Conservation (phyloP, 2,329 filamentous ascomycete genomes). For the Epicoccum sorghinum region DNA sequence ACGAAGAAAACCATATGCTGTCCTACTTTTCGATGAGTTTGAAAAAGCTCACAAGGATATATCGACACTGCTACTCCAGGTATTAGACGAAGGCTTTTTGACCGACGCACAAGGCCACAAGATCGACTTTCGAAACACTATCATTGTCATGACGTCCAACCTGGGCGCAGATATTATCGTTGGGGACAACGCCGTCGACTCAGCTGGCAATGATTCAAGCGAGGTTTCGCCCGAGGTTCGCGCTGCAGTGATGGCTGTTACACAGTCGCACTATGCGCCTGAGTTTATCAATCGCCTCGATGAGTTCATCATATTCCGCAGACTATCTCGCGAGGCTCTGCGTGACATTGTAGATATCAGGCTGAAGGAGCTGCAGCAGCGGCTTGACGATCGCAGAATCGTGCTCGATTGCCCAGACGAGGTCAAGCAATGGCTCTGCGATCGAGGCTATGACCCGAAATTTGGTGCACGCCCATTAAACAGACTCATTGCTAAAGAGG, state of each 20-base stretch:
- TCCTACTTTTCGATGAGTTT: slow-evolving; percentile 95
- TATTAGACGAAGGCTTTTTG: slow-evolving; percentile 93
- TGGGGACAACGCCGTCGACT: slow-evolving; percentile 69
- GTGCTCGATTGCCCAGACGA: slow-evolving; percentile 71
- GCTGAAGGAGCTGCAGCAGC: slow-evolving; percentile 78
- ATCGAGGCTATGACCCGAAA: slow-evolving; percentile 86
- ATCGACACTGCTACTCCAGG: slow-evolving; percentile 86
- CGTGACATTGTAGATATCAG: slow-evolving; percentile 94
- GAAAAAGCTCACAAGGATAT: slow-evolving; percentile 98
- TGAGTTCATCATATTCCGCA: slow-evolving; percentile 95
- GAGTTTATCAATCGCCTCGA: slow-evolving; percentile 97
- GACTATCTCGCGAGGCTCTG: slow-evolving; percentile 77
- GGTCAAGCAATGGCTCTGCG: slow-evolving; percentile 85
- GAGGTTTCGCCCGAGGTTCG: slow-evolving; percentile 77
- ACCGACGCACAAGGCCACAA: slow-evolving; percentile 96
- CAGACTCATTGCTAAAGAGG: slow-evolving; percentile 85
- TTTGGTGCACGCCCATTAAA: slow-evolving; percentile 93
- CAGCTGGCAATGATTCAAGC: slow-evolving; percentile 60
- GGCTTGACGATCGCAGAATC: slow-evolving; percentile 86
- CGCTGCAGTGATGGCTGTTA: slow-evolving; percentile 85
- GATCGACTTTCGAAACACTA: slow-evolving; percentile 94
- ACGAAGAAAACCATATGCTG: slow-evolving; percentile 90
- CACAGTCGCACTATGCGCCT: slow-evolving; percentile 75
- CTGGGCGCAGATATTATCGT: slow-evolving; percentile 91
- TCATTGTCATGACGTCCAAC: slow-evolving; percentile 96